Conservation (phyloP, 495 filamentous ascomycete species). For the Margaritispora aquatica region DNA sequence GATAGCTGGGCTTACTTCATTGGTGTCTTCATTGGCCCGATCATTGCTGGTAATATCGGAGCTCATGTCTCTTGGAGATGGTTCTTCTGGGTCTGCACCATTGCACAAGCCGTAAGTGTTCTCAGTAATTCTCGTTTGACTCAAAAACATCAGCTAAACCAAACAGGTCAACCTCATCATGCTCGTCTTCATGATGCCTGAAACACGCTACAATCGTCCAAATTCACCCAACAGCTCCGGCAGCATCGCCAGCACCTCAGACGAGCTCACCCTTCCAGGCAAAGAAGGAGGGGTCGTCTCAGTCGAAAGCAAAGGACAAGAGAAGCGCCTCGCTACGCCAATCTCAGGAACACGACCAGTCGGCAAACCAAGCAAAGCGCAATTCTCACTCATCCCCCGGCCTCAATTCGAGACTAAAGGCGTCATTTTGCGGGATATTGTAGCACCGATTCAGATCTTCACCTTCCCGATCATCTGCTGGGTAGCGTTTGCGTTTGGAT, state of each 20-base stretch:
- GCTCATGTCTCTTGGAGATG: conserved; percentile 57
- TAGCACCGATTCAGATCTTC: conserved; percentile 52
- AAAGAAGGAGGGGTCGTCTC: background rate
- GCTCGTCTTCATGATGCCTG: conserved; percentile 48
- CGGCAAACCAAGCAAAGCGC: conserved; percentile 44
- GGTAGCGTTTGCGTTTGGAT: conserved; percentile 52
- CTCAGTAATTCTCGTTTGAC: conserved; percentile 28
- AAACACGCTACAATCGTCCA: conserved; percentile 51
- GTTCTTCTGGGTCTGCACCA: conserved; percentile 47
- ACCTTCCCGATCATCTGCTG: conserved; percentile 57
- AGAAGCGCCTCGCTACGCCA: background rate
- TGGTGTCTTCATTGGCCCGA: conserved; percentile 38
- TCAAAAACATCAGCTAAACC: background rate
- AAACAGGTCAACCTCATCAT: conserved; percentile 6
- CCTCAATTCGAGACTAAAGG: conserved; percentile 24
- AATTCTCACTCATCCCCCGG: conserved; percentile 40
- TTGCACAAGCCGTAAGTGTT: conserved; percentile 35
- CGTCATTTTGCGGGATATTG: conserved; percentile 28
- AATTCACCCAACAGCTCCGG: background rate
- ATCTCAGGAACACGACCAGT: conserved; percentile 28
- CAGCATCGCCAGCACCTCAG: background rate
- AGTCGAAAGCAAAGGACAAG: background rate
- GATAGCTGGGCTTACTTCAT: conserved; percentile 13
- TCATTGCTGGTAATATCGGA: conserved; percentile 55
- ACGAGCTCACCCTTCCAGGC: background rate